Conservation (phyloP, 345 rosid genomes). For the Viola odorata region DNA sequence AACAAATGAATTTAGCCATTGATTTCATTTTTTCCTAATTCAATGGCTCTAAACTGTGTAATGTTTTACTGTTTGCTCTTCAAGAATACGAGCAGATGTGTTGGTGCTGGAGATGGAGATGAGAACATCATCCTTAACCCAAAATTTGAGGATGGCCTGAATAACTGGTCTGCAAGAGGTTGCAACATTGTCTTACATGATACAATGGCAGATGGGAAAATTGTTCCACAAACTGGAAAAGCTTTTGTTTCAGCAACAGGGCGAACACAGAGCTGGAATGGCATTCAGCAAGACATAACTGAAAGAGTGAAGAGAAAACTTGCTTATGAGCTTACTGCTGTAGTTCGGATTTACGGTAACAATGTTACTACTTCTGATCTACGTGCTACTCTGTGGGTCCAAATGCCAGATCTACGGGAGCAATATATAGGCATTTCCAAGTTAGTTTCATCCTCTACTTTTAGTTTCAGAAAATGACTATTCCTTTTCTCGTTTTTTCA, state of each 20-base stretch:
- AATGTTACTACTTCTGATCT: slow-evolving; percentile 48
- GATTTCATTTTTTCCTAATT: neutral
- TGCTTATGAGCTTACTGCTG: slow-evolving; percentile 62
- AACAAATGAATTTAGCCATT: neutral
- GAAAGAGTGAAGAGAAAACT: slow-evolving; percentile 67
- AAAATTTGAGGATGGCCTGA: slow-evolving; percentile 66
- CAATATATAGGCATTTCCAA: slow-evolving; percentile 72
- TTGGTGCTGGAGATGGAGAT: slow-evolving; percentile 28
- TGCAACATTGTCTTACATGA: slow-evolving; percentile 73
- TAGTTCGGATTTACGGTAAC: slow-evolving; percentile 70
- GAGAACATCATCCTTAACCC: slow-evolving; percentile 68
- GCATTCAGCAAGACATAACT: slow-evolving; percentile 85
- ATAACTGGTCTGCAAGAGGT: slow-evolving; percentile 93
- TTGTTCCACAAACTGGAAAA: slow-evolving; percentile 63
- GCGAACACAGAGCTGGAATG: slow-evolving; percentile 84
- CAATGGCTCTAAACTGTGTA: no score
- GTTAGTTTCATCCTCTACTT: slow-evolving; percentile 37
- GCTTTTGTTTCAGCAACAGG: slow-evolving; percentile 72
- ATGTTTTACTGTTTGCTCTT: no score
- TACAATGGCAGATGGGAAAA: slow-evolving; percentile 67
- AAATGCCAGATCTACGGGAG: slow-evolving; percentile 58
- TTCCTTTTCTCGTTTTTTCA: neutral
- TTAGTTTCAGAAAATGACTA: neutral
- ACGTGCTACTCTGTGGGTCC: slow-evolving; percentile 73
- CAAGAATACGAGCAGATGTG: no score